Percentiles rank a stretch among this genome's conserved stretches.
phyloP scores from a whole-genome alignment of 306 rosid genomes.

The Rubus parviflorus region DNA sequence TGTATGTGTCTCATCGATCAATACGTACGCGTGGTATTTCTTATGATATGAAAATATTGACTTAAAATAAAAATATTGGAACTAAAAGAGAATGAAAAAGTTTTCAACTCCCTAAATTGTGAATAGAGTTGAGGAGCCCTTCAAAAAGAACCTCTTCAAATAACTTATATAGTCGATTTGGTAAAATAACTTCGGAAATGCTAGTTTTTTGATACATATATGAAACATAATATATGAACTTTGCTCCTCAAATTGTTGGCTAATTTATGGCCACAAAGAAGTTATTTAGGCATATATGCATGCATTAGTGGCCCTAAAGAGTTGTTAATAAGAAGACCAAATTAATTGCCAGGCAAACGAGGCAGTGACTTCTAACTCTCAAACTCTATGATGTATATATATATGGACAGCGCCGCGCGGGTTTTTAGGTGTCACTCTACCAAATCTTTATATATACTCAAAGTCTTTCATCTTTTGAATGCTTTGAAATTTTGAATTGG shows the following conservation, averaged over 20 bases:
- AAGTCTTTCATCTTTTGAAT: neutral
- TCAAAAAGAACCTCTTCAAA: neutral
- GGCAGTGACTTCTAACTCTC: neutral
- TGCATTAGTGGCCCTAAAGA: neutral
- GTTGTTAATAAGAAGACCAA: neutral
- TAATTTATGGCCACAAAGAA: neutral
- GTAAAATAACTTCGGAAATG: neutral
- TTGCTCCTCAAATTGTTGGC: neutral
- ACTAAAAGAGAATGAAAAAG: neutral
- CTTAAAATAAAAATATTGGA: neutral
- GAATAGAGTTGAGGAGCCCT: neutral
- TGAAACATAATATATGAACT: no score
- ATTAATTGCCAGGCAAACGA: neutral
- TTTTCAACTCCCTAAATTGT: neutral
- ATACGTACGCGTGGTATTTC: no score
- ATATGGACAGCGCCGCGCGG: no score
- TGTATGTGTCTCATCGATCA: no score
- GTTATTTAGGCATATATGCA: neutral
- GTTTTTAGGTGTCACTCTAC: no score
- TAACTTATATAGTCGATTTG: neutral
- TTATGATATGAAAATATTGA: neutral
- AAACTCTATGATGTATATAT: no score
- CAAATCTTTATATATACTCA: no score
- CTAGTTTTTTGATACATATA: no score
- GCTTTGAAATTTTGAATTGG: neutral